Evolutionary conservation across 208 protist species (phyloP), one percentile per base, ranked within the genome.

Genomic region (Acanthamoeba healyi): DNA sequence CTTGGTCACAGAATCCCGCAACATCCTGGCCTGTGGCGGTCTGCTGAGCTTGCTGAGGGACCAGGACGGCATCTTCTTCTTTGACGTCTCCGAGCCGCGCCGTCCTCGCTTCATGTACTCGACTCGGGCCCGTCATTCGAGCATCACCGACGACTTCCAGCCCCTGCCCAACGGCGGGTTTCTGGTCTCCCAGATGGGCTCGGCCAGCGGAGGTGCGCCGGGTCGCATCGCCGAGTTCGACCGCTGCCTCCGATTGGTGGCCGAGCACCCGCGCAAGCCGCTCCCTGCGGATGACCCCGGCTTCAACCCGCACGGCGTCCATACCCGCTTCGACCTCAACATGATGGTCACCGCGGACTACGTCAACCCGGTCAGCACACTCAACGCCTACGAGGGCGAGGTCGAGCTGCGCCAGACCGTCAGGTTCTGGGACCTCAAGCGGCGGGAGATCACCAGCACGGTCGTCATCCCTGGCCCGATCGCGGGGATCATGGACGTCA

Each of bases 51-150:
- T 67, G 26, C 58, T 67, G 26, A 67, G 29, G 9, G 58, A 32
- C 29, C 58, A 67, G 58, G 29, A 67, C 26, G 58, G 58, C 29
- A 67, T 67, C 58, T 67, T 67, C 58, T 67, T 67, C 58, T 67
- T 67, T 17, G 58, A 67, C 15, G 58, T 67, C 15, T 67, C 58
- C 58, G 58, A 67, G 19, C 26, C 58, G 26, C 19, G 26, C 6
- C 58, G 29, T 17, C 58, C 58, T 32, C 19, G 29, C 3, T 67
- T 67, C 58, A 4, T 67, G 15, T 67, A 4, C 58, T 67, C 58
- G 6, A 67, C 58, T 7, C 29, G 26, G 5, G 58, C 58, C 26
- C 3, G 26, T n/a, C 58, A 67, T 32, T 67, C 58, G 22, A 67
- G 58, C 58, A 67, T 67, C 3, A 67, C 58, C 22, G 58, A 67